Evolutionary conservation across 305 asterid species (phyloP).

Genomic region (Euphrasia arctica): DNA sequence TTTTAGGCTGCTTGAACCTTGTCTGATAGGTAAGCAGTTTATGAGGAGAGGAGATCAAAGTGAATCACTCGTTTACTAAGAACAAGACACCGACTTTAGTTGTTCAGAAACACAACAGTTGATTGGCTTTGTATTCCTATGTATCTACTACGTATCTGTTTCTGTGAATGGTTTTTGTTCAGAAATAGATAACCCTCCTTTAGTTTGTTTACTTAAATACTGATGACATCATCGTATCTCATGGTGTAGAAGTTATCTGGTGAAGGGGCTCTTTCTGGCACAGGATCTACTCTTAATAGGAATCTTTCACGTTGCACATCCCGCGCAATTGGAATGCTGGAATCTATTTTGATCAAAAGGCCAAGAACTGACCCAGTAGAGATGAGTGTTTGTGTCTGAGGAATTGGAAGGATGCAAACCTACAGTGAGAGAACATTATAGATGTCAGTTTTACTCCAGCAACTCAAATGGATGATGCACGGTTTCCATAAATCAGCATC

Average conservation of each 20-base stretch:
- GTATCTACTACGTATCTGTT: slow-evolving; percentile 1
- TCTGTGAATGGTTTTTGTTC: slow-evolving; percentile 7
- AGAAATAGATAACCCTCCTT: neutral
- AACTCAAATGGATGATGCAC: slow-evolving; percentile 70
- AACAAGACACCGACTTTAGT: slow-evolving; percentile 13
- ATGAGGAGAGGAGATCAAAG: neutral
- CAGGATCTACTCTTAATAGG: no score
- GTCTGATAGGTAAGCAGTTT: slow-evolving; percentile 8
- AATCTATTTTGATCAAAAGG: slow-evolving; percentile 17
- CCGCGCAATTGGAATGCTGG: slow-evolving; percentile 25
- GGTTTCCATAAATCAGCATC: slow-evolving; percentile 62
- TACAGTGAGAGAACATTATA: slow-evolving; percentile 36
- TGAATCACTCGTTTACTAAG: slow-evolving; percentile 3
- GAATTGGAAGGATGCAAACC: slow-evolving; percentile 49
- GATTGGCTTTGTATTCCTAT: slow-evolving; percentile 13
- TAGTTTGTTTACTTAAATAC: slow-evolving; percentile 15
- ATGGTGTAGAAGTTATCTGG: slow-evolving; percentile 37
- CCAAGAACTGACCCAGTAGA: slow-evolving; percentile 25
- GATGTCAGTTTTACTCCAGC: slow-evolving; percentile 78
- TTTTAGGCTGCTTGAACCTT: no score
- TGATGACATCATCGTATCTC: slow-evolving; percentile 18
- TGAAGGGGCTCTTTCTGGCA: slow-evolving; percentile 33
- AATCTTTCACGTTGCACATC: slow-evolving; percentile 12
- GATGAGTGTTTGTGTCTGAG: slow-evolving; percentile 33
- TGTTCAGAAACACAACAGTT: slow-evolving; percentile 14